Percentiles rank a stretch among this genome's conserved stretches.
phyloP scores from a whole-genome alignment of 2,329 filamentous ascomycete species.

The Cladosporium velox region DNA sequence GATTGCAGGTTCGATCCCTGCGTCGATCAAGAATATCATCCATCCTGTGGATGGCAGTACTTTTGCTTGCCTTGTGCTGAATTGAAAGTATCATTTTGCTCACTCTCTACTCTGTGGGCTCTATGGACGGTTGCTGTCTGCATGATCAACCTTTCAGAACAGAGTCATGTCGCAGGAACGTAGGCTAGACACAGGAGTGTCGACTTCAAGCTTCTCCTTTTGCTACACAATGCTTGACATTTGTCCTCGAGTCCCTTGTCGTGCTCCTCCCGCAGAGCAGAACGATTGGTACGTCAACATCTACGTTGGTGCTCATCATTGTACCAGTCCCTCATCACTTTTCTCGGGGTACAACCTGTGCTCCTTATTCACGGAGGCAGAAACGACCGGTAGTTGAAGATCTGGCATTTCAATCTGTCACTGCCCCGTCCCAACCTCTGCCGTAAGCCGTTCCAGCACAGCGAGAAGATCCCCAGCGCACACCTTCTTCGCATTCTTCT shows the following conservation, averaged over 20 bases:
- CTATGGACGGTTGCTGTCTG: not conserved
- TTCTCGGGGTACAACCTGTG: not conserved
- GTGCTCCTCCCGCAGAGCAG: not conserved
- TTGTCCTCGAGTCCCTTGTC: not conserved
- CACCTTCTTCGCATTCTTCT: slow-evolving; percentile 53
- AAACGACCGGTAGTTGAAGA: not conserved
- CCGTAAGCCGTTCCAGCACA: slow-evolving; percentile 41
- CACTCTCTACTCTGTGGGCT: not conserved
- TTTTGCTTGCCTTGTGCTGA: not conserved
- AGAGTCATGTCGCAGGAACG: not conserved
- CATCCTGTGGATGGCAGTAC: not conserved
- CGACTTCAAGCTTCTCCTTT: not conserved
- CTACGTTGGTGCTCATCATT: not conserved
- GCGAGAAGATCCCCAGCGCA: slow-evolving; percentile 46
- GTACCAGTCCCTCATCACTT: not conserved
- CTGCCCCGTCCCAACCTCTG: not conserved
- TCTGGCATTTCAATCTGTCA: not conserved
- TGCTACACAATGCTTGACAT: not conserved
- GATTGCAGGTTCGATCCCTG: slow-evolving; percentile 25
- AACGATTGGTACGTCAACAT: not conserved
- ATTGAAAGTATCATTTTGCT: not conserved
- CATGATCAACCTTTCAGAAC: not conserved
- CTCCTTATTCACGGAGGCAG: not conserved
- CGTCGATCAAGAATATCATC: slow-evolving; percentile 9
- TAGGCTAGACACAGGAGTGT: not conserved